Evolutionary conservation across 176 grass and related monocot genomes (phyloP), one percentile per base, ranked within the genome.

Genomic region (maize (Zea mays)): DNA sequence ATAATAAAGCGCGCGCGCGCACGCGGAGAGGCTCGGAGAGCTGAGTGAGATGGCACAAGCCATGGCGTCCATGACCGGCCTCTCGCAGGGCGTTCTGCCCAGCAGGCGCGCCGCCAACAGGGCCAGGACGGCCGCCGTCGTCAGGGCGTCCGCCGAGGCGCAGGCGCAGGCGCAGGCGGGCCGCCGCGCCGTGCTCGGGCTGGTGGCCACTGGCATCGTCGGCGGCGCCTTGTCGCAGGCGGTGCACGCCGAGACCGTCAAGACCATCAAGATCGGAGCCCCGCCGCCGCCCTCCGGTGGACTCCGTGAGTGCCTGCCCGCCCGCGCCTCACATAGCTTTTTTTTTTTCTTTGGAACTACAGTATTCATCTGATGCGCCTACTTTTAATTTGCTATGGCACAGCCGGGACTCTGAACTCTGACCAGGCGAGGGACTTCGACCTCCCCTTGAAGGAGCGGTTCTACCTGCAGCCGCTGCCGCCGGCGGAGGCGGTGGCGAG

Each of bases 11-110:
- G 27, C 27, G 27, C 27, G 44, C 34, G 14, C 2, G 3, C 40
- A 1, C 27, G 27, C 55, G 3, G 2, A 20, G n/a, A 5, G 10
- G 19, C 10, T 3, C 0, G 2, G 27, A 41, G 51, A 27, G 27
- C 27, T 27, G 27, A 27, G 33, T 80, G 45, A 76, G 60, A 98
- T 90, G 95, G 95, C 89, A 68, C 95, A 92, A 36, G 90, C 95
- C 50, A 94, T 98, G 91, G 91, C 95, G 83, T 98, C 95, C 44
- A 98, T 92, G 87, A 90, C 95, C 59, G 95, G 95, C 57, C 71
- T 97, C 14, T 90, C 90, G 14, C 94, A 82, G 70, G 91, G 79
- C 36, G 86, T 94, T 49, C 58, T 88, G 36, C 82, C 88, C 17
- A 34, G 71, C 69, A 85, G 78, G 21, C 84, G 69, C 17, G 73